Base-by-base conservation (phyloP, 805 yeast genomes). In the Metschnikowia henanensis region DNA sequence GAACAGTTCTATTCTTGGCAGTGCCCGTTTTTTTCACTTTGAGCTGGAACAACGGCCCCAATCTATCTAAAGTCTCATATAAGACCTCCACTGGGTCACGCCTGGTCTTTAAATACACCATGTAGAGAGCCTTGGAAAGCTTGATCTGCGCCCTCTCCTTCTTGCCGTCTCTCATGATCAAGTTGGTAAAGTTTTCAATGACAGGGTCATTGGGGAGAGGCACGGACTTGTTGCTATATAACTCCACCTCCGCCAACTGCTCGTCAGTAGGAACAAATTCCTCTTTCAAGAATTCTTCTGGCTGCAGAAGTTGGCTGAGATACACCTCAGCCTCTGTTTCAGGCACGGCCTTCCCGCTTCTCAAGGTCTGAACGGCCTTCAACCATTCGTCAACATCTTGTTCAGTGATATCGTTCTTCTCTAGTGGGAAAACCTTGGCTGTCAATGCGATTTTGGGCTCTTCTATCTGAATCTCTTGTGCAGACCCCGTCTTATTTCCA, bases 161-260 rank as follows among this genome's bases (percentile, higher is more conserved):
- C 64, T 83, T 83, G 33, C 99, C 99, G 60, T 88, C 83, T 60
- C 87, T 81, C 98, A 94, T 94, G 49, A 94, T 81, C 70, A 90
- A 75, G 61, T 90, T 90, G 42, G 87, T 83, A 58, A 94, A 79
- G 55, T 86, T 83, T 38, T 83, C 82, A 37, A 91, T 72, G 17
- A 83, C 78, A n/a, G 87, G 84, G 55, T 89, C 94, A 35, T 69
- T 66, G 51, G 74, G 72, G 21, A 70, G 58, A 21, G 96, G 95
- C 23, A 88, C 67, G 10, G 79, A 76, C 47, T 70, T 67, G 31
- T 64, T 70, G 46, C 74, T 68, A 39, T 84, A 66, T 10, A 60
- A 62, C 43, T 75, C 79, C 34, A 71, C 71, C 61, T 88, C 81
- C 4, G 69, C 75, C 19, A 77, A 41, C 64, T 91, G 97, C 53